These are phyloP conservation scores for Boletus sp. DNA, from an alignment of 768 basidiomycete species.

Conservation along the genomic window DNA sequence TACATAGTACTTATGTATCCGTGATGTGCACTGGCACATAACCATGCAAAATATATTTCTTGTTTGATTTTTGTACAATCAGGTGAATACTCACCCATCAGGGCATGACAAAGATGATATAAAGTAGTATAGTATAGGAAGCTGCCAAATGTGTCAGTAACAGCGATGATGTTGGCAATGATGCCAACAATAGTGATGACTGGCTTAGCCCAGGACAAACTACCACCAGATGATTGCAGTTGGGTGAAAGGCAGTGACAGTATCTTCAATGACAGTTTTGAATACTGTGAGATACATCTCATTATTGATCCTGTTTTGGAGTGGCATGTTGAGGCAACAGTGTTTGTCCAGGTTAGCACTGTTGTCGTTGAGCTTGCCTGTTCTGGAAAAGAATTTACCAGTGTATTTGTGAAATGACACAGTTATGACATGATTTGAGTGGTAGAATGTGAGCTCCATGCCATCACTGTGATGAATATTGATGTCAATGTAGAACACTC, in stretches of 20 bases:
- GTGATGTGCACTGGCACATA: not conserved
- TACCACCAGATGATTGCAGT: constrained; percentile 87
- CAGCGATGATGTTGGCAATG: too few relatives aligned
- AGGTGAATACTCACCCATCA: too few relatives aligned
- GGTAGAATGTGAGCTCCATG: constrained; percentile 96
- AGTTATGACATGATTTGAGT: constrained; percentile 97
- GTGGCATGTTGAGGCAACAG: constrained; percentile 91
- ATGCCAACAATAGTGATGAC: too few relatives aligned
- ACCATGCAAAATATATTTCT: not conserved
- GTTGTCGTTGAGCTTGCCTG: constrained; percentile 93
- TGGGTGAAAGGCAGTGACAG: constrained; percentile 84
- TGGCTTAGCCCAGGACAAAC: too few relatives aligned
- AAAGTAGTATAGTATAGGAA: too few relatives aligned
- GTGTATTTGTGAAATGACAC: constrained; percentile 99
- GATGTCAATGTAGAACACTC: constrained; percentile 97
- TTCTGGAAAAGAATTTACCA: constrained; percentile 97
- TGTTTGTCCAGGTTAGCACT: constrained; percentile 84
- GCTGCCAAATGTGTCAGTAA: too few relatives aligned
- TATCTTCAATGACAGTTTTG: constrained; percentile 94
- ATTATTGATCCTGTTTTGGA: constrained; percentile 95
- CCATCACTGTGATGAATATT: constrained; percentile 99
- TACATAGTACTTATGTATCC: not conserved
- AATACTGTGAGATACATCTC: constrained; percentile 95
- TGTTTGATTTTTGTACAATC: not conserved
- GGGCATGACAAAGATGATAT: too few relatives aligned